Evolutionary conservation across 768 basidiomycete species (phyloP).

Genomic region (Lentinula raphanica): DNA sequence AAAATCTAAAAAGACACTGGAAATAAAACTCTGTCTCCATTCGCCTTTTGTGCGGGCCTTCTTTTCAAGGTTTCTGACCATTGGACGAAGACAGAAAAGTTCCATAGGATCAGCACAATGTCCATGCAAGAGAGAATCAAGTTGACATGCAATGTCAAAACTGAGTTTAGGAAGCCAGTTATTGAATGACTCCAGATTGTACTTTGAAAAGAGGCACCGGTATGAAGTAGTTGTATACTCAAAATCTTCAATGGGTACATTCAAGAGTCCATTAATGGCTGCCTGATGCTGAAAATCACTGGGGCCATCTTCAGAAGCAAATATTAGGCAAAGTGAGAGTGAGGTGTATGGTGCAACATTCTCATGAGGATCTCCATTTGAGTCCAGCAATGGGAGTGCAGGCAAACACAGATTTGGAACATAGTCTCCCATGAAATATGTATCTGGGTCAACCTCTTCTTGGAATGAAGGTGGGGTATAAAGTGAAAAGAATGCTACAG

Average conservation of each 20-base stretch:
- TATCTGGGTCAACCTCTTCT: no score
- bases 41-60: not conserved
- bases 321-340: slow-evolving; percentile 36
- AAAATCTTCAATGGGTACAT: slow-evolving; percentile 24
- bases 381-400: slow-evolving; percentile 28
- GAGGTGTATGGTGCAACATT: slow-evolving; percentile 48
- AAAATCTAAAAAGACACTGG: slow-evolving; percentile 36
- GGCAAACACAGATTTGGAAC: not conserved
- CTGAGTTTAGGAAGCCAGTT: slow-evolving; percentile 30
- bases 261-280: slow-evolving; percentile 29
- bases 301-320: slow-evolving; percentile 27
- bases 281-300: slow-evolving; percentile 33
- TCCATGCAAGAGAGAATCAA: slow-evolving; percentile 39
- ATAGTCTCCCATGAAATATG: no score
- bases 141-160: slow-evolving; percentile 55
- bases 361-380: slow-evolving; percentile 23
- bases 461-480: slow-evolving; percentile 38
- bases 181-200: slow-evolving; percentile 24
- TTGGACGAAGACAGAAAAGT: slow-evolving; percentile 27
- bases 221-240: slow-evolving; percentile 35
- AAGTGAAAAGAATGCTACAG: slow-evolving; percentile 42
- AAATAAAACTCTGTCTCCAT: not conserved
- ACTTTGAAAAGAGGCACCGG: slow-evolving; percentile 39
- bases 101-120: slow-evolving; percentile 47
- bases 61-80: not conserved